Percentiles rank a stretch among this genome's conserved stretches.
These are phyloP conservation scores for Mycena capillaripes DNA, from an alignment of 768 basidiomycete species.

Conservation along the genomic window DNA sequence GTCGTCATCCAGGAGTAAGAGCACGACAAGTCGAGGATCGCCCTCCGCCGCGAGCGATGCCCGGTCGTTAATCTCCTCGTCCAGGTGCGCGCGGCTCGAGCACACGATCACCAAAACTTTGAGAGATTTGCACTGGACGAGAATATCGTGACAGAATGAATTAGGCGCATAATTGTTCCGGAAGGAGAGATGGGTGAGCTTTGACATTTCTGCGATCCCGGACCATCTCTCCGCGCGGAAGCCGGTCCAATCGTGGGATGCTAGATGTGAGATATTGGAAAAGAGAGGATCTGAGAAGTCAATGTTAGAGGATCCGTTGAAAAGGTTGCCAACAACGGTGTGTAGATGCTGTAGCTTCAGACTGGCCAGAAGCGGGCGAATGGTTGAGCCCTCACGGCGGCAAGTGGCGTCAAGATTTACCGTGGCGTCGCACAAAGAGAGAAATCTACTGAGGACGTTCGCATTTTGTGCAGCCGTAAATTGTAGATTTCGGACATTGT, in stretches of 20 bases:
- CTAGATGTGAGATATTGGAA: not conserved
- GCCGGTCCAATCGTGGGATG: not conserved
- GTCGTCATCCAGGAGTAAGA: not conserved
- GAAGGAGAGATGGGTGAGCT: not conserved
- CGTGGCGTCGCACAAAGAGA: not conserved
- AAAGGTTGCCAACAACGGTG: not conserved
- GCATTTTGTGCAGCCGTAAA: not conserved
- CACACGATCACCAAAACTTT: not conserved
- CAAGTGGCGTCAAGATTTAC: not conserved
- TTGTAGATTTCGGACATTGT: not conserved
- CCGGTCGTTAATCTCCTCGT: not conserved
- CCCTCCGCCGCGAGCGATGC: not conserved
- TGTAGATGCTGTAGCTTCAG: not conserved
- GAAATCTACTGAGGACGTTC: not conserved
- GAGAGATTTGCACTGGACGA: not conserved
- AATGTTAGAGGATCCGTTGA: not conserved
- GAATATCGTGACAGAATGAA: not conserved
- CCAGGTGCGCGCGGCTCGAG: not conserved
- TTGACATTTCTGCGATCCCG: not conserved
- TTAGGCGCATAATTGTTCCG: not conserved
- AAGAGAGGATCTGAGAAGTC: not conserved
- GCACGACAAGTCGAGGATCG: not conserved
- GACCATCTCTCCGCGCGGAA: not conserved
- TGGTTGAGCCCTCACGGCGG: not conserved
- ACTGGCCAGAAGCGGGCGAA: not conserved